Evolutionary conservation across 371 early-diverging fungal genomes (phyloP).

Genomic region (Mortierella sp.): DNA sequence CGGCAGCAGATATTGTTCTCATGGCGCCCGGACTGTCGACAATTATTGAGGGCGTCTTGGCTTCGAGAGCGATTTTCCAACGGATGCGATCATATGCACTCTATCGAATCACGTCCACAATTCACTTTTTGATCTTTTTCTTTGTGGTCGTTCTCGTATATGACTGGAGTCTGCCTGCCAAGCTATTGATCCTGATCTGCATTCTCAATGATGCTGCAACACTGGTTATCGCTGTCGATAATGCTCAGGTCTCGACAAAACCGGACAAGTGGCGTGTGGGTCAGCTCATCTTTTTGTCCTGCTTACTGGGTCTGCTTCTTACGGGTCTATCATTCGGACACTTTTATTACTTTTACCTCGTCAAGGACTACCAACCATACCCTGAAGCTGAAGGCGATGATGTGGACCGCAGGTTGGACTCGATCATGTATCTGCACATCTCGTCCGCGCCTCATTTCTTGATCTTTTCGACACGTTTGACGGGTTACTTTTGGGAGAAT

Average conservation of each 20-base stretch:
- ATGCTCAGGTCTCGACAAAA: slow-evolving; percentile 84
- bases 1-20: slow-evolving; percentile 96
- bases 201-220: slow-evolving; percentile 94
- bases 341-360: slow-evolving; percentile 80
- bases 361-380: slow-evolving; percentile 51
- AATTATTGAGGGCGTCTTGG: slow-evolving; percentile 87
- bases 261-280: slow-evolving; percentile 96
- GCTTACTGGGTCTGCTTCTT: slow-evolving; percentile 78
- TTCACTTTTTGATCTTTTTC: slow-evolving; percentile 94
- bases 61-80: slow-evolving; percentile 94
- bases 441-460: slow-evolving; percentile 93
- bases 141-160: slow-evolving; percentile 86
- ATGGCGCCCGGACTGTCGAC: slow-evolving; percentile 89
- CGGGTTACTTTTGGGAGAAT: slow-evolving; percentile 87
- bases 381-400: slow-evolving; percentile 30
- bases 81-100: slow-evolving; percentile 93
- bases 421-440: slow-evolving; percentile 93
- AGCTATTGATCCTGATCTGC: slow-evolving; percentile 87
- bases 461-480: slow-evolving; percentile 91
- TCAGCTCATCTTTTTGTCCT: slow-evolving; percentile 85
- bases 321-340: slow-evolving; percentile 86
- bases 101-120: slow-evolving; percentile 93
- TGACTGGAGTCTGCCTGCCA: slow-evolving; percentile 86
- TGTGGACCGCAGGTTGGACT: slow-evolving; percentile 64
- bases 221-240: slow-evolving; percentile 92